These are phyloP conservation scores for Phytophthora macrochlamydospora DNA, from an alignment of 352 stramenopile genomes.

Conservation along the genomic window DNA sequence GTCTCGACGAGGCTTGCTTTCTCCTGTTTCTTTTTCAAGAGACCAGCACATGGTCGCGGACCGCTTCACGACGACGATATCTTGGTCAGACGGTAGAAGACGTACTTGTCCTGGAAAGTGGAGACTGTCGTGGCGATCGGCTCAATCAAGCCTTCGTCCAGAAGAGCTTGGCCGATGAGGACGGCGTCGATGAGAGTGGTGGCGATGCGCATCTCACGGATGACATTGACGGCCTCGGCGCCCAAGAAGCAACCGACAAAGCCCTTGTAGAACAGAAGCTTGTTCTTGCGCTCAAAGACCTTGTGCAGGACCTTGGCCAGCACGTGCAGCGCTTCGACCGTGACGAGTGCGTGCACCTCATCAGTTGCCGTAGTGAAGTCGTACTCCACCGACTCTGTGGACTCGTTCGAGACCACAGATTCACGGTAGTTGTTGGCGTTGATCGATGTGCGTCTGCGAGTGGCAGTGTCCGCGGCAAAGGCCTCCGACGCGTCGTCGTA, in stretches of 20 bases:
- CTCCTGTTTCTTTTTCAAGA: neutral
- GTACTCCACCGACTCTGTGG: constrained; percentile 61
- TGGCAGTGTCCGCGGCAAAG: constrained; percentile 34
- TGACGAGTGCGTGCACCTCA: constrained; percentile 82
- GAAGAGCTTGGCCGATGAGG: constrained; percentile 75
- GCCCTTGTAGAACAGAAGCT: constrained; percentile 89
- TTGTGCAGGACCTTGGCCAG: constrained; percentile 76
- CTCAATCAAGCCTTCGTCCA: constrained; percentile 84
- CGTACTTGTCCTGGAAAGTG: constrained; percentile 88
- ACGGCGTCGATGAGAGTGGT: constrained; percentile 79
- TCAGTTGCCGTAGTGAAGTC: constrained; percentile 77
- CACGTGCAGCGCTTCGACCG: constrained; percentile 74
- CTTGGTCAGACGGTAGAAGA: constrained; percentile 82
- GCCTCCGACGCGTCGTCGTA: constrained; percentile 48
- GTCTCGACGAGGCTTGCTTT: constrained; percentile 11
- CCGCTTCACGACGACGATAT: constrained; percentile 46
- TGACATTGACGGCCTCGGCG: constrained; percentile 82
- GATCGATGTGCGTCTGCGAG: constrained; percentile 50
- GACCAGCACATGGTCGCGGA: neutral
- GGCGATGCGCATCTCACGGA: constrained; percentile 77
- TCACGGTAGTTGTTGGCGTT: constrained; percentile 77
- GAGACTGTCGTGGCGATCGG: constrained; percentile 70
- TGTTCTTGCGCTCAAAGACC: constrained; percentile 89
- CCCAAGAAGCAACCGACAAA: constrained; percentile 83
- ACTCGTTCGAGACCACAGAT: constrained; percentile 73